Conservation (phyloP, 108 stramenopile genomes). For the Nitzschia palea region DNA sequence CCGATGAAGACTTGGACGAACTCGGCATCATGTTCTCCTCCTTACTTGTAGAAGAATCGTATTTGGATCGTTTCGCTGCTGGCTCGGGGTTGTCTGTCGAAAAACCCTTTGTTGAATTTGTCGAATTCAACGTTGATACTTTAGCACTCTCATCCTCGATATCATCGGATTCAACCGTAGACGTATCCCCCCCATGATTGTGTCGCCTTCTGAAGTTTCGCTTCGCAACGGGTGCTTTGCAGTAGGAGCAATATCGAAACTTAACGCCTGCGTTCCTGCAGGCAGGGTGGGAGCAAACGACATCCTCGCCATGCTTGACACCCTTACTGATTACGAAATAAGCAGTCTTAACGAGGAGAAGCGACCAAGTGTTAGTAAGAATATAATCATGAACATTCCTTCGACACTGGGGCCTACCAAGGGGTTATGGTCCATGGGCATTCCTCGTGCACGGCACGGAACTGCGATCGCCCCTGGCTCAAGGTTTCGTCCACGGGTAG, state of each 20-base stretch:
- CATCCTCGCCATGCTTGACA: constrained; percentile 59
- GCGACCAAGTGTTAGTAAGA: neutral
- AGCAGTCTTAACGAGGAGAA: constrained; percentile 36
- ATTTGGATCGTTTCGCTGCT: neutral
- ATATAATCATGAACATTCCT: neutral
- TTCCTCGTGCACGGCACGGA: constrained; percentile 76
- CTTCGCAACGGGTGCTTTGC: constrained; percentile 71
- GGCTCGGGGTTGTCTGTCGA: neutral
- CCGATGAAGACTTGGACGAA: neutral
- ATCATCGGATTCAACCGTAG: neutral
- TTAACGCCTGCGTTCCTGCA: constrained; percentile 67
- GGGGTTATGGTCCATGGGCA: constrained; percentile 83
- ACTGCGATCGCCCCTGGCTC: constrained; percentile 10
- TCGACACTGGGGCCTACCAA: constrained; percentile 10
- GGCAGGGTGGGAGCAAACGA: constrained; percentile 55
- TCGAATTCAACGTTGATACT: neutral
- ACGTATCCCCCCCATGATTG: constrained; percentile 30
- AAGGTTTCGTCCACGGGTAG: neutral
- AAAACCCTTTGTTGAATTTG: neutral
- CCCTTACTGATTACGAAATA: constrained; percentile 57
- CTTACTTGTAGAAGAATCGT: neutral
- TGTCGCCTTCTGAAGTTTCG: constrained; percentile 69
- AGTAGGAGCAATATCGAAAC: constrained; percentile 65
- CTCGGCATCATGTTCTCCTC: neutral
- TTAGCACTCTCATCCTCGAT: constrained; percentile 1